A percentile compares a stretch with the other conserved stretches of the same genome.
These are phyloP conservation scores for Sporothrix pallida DNA, from an alignment of 2,329 filamentous ascomycete species.

Conservation along the genomic window DNA sequence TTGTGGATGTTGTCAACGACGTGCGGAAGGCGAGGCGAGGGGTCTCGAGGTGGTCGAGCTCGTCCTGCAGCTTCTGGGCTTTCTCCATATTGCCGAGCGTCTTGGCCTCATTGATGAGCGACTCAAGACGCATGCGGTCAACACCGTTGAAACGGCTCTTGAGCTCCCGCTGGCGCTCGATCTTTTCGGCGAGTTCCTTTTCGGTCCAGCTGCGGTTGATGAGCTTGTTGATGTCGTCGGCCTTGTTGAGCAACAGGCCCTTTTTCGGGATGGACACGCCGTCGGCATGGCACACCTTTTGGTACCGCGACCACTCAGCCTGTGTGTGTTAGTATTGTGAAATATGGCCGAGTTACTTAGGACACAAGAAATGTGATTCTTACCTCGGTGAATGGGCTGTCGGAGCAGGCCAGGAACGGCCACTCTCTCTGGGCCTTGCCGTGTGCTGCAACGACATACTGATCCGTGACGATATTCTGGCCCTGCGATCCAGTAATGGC, in stretches of 20 bases:
- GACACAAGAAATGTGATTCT: too few species aligned
- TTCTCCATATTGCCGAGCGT: constrained; percentile 66
- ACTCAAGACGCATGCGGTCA: constrained; percentile 70
- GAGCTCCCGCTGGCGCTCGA: constrained; percentile 72
- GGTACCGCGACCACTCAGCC: constrained; percentile 81
- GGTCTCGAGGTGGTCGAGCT: constrained; percentile 67
- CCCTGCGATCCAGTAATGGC: constrained; percentile 76
- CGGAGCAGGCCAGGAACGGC: constrained; percentile 89
- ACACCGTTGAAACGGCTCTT: constrained; percentile 69
- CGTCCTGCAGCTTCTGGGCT: constrained; percentile 60
- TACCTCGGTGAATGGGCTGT: constrained; percentile 65
- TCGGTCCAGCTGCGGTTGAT: constrained; percentile 83
- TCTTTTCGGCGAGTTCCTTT: constrained; percentile 78
- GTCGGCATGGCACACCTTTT: constrained; percentile 74
- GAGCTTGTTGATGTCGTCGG: constrained; percentile 78
- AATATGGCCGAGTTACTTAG: too few species aligned
- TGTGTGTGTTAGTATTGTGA: constrained; percentile 45
- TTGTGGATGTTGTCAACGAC: constrained; percentile 61
- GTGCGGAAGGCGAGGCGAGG: constrained; percentile 78
- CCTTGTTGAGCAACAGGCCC: constrained; percentile 70
- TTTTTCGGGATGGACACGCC: constrained; percentile 76
- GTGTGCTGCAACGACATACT: constrained; percentile 81
- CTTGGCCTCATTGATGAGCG: constrained; percentile 70
- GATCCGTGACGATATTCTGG: constrained; percentile 79
- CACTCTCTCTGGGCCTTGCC: constrained; percentile 84